Evolutionary conservation across 176 grass and related monocot genomes (phyloP), one percentile per base, ranked within the genome.

Genomic region (Luzula sylvatica): DNA sequence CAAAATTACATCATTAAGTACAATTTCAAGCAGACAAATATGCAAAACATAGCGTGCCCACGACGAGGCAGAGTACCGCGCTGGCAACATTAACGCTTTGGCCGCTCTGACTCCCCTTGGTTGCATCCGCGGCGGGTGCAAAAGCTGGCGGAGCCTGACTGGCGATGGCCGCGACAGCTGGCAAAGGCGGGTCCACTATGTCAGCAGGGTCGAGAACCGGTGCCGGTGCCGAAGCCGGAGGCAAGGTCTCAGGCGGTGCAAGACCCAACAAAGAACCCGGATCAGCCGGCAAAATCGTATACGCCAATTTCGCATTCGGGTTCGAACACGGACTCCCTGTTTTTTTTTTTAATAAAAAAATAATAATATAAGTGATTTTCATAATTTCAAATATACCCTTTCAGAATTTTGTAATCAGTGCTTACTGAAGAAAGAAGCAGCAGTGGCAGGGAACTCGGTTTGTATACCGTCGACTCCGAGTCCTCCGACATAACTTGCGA

Each of bases 311-410:
- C 46, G 68, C 56, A 20, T 21, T 68, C 42, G 67, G 5, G 48
- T 87, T 80, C 16, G 75, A 75, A 73, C 88, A 94, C 24, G 83
- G 88, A 46, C 83, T 94, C 69, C 38, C 88, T 94, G 75, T 64
- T 45, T 14, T 45, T 45, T 45, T 45, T 45, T 45, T 45, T 9
- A 45, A 45, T 9, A 45, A 14, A 45, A 45, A 14, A 9, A 45
- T 8, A 14, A 14, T 45, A 45, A 9, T 9, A 8, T 45, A 9
- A 9, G 40, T 45, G 40, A 45, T 45, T 45, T n/a, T n/a, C n/a
- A n/a, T n/a, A n/a, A n/a, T n/a, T n/a, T n/a, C n/a, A n/a, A n/a
- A n/a, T n/a, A n/a, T n/a, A 35, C 9, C 1, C 5, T 35, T 35
- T 35, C 9, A n/a, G 5, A 35, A 35, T 35, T 35, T 35, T 1